Percentiles rank a stretch among this genome's conserved stretches.
Evolutionary conservation across 371 early-diverging fungal species (phyloP).

Genomic region (Rhizopus delemar): DNA sequence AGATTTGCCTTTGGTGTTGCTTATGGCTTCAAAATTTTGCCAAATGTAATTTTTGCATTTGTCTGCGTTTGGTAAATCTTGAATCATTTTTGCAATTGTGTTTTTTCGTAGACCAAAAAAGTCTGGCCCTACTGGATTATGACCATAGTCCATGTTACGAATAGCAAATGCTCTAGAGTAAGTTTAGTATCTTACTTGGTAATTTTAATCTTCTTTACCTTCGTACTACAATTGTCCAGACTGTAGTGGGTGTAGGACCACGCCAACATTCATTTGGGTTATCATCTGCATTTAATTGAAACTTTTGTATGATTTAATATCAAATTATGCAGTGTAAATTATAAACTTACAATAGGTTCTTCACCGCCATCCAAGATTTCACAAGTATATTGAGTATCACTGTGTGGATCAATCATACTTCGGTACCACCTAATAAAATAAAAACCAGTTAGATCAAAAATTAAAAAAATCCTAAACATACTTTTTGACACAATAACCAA

Average conservation of each 20-base stretch:
- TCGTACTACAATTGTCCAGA: slow-evolving; percentile 43
- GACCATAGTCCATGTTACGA: slow-evolving; percentile 74
- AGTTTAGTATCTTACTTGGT: background rate
- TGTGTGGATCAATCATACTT: slow-evolving; percentile 71
- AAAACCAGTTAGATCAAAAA: slow-evolving; percentile 1
- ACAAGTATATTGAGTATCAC: slow-evolving; percentile 69
- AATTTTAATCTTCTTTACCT: slow-evolving; percentile 14
- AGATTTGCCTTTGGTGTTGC: slow-evolving; percentile 28
- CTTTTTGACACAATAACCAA: slow-evolving; percentile 73
- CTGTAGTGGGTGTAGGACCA: slow-evolving; percentile 45
- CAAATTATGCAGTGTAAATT: background rate
- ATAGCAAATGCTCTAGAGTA: slow-evolving; percentile 50
- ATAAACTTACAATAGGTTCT: slow-evolving; percentile 55
- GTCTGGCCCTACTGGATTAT: slow-evolving; percentile 85
- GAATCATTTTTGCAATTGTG: slow-evolving; percentile 84
- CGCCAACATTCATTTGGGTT: slow-evolving; percentile 40
- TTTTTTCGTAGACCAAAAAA: slow-evolving; percentile 87
- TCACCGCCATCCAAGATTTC: slow-evolving; percentile 80
- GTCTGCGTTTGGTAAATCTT: slow-evolving; percentile 77
- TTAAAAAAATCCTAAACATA: slow-evolving; percentile 12
- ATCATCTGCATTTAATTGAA: slow-evolving; percentile 42
- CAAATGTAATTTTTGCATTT: slow-evolving; percentile 73
- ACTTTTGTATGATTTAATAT: slow-evolving; percentile 16
- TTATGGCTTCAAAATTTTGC: slow-evolving; percentile 62
- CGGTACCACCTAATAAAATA: slow-evolving; percentile 53